Evolutionary conservation across 2,329 filamentous ascomycete genomes (phyloP).

Genomic region (Dryadomyces quercus-mongolicae): DNA sequence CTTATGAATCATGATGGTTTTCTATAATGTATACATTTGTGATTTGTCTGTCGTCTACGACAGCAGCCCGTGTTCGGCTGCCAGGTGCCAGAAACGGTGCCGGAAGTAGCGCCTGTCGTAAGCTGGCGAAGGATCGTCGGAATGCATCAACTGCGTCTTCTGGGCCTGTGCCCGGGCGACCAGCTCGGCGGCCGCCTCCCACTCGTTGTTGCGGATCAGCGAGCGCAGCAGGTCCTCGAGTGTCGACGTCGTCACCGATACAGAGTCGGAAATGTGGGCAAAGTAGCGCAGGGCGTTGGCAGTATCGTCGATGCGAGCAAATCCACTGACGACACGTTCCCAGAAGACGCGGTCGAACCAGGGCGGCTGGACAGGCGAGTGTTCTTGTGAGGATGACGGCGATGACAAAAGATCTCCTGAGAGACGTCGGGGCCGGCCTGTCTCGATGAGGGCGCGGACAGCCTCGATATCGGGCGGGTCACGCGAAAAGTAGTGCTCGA

Average conservation of each 20-base stretch:
- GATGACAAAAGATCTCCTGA: background rate
- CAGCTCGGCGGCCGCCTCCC: conserved; percentile 14
- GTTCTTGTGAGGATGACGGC: background rate
- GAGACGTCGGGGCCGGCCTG: conserved; percentile 20
- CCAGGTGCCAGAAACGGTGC: conserved; percentile 39
- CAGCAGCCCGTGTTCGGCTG: conserved; percentile 27
- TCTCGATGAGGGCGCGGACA: conserved; percentile 47
- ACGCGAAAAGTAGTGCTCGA: conserved; percentile 52
- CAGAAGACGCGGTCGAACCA: conserved; percentile 51
- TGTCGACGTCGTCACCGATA: conserved; percentile 28
- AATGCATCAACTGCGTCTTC: conserved; percentile 4
- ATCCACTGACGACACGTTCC: conserved; percentile 58
- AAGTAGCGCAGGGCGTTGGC: conserved; percentile 36
- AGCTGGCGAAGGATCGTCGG: background rate
- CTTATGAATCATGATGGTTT: background rate
- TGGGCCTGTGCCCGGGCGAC: conserved; percentile 16
- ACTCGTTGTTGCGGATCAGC: conserved; percentile 13
- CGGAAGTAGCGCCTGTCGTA: conserved; percentile 25
- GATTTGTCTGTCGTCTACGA: no score
- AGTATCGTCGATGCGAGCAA: conserved; percentile 40
- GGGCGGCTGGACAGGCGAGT: background rate
- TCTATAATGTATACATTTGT: no score
- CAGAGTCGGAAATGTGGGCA: conserved; percentile 26
- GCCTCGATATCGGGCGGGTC: conserved; percentile 45
- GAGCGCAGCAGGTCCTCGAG: conserved; percentile 29